phyloP scores from a whole-genome alignment of 2,329 filamentous ascomycete species.

The Xylariaceae sp. region DNA sequence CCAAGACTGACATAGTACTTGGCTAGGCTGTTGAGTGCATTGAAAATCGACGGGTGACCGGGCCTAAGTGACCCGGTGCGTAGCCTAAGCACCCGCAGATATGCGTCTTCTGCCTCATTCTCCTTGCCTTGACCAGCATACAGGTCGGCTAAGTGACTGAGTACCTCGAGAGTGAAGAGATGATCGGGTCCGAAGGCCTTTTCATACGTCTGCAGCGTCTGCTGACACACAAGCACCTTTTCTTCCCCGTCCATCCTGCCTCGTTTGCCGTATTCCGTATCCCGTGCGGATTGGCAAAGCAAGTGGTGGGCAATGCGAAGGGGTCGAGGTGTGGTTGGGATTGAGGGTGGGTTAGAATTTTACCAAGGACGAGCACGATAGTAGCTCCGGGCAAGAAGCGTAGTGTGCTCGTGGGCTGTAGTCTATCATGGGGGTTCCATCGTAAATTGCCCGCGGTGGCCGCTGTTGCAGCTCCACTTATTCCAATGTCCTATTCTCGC shows the following conservation, averaged over 20 bases:
- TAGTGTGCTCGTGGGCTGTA: too few relatives aligned
- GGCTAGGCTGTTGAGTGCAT: neutral
- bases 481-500: neutral
- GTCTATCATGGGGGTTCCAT: neutral
- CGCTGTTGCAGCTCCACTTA: neutral
- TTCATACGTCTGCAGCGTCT: conserved; percentile 26
- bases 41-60: neutral
- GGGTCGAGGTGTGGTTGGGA: neutral
- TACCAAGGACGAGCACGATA: neutral
- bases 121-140: conserved; percentile 18
- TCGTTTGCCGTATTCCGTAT: neutral
- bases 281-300: neutral
- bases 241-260: neutral
- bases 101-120: conserved; percentile 22
- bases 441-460: neutral
- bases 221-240: conserved; percentile 26
- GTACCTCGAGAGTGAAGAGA: neutral
- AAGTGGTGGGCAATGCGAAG: neutral
- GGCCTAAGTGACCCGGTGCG: neutral
- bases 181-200: neutral
- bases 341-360: neutral
- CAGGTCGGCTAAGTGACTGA: neutral
- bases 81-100: too few relatives aligned
- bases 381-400: neutral
- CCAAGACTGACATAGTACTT: conserved; percentile 5